Conservation (phyloP, 805 yeast genomes). For the Dipodascus geniculatus region DNA sequence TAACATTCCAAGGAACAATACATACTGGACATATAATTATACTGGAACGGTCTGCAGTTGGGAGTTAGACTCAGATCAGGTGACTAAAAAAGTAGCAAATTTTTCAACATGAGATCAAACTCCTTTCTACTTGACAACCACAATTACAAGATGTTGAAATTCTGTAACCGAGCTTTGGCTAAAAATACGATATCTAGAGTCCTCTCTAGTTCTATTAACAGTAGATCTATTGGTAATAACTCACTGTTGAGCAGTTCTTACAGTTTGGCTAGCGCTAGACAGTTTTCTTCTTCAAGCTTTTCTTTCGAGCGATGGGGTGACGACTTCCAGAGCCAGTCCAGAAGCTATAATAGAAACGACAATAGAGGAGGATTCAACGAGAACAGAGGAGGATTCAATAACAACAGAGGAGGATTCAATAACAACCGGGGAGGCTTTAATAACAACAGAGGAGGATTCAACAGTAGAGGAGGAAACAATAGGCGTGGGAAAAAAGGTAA, state of each 20-base stretch:
- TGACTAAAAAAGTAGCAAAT: neutral
- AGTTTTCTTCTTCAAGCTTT: neutral
- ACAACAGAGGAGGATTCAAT: constrained; percentile 1
- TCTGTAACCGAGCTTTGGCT: neutral
- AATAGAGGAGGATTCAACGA: neutral
- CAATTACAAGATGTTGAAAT: neutral
- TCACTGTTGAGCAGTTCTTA: too few species aligned
- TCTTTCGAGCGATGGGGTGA: neutral
- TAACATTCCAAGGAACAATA: too few species aligned
- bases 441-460: neutral
- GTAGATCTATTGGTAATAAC: neutral
- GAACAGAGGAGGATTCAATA: neutral
- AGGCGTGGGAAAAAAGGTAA: constrained; percentile 2
- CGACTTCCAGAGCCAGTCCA: neutral
- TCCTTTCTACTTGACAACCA: too few species aligned
- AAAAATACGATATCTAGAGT: neutral
- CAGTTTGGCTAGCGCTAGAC: neutral
- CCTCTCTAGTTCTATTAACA: neutral
- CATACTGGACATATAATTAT: too few species aligned
- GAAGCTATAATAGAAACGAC: neutral
- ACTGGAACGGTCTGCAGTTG: too few species aligned
- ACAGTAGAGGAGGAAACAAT: neutral
- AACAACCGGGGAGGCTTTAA: neutral
- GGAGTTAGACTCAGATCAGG: neutral
- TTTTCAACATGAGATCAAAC: too few species aligned